Percentiles rank a stretch among this genome's conserved stretches.
Conservation (phyloP, 805 yeast species). For the Wickerhamiella sergipiensis region DNA sequence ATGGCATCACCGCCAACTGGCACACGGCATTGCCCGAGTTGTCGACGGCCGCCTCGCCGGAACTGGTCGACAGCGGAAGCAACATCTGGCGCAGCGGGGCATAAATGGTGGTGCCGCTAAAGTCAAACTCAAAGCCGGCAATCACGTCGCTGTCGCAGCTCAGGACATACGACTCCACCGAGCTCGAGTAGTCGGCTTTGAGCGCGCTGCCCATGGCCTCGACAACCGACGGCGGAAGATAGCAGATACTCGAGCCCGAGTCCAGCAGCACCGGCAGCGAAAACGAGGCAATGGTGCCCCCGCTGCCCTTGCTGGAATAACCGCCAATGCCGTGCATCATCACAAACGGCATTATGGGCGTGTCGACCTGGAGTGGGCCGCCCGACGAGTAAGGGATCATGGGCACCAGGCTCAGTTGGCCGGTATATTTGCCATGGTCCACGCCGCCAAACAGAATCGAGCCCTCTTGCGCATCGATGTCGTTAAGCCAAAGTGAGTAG, state of each 20-base stretch:
- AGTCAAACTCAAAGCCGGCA: constrained; percentile 30
- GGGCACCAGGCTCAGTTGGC: constrained; percentile 26
- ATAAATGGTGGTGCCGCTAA: constrained; percentile 37
- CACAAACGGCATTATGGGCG: constrained; percentile 25
- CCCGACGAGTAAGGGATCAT: constrained; percentile 35
- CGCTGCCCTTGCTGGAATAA: constrained; percentile 10
- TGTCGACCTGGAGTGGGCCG: constrained; percentile 35
- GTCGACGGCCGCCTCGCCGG: constrained; percentile 10
- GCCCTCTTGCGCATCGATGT: constrained; percentile 24
- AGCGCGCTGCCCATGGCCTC: constrained; percentile 22
- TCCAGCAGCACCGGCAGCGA: constrained; percentile 31
- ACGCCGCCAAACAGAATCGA: constrained; percentile 32
- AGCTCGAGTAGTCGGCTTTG: constrained; percentile 26
- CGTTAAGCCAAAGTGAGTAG: constrained; percentile 35
- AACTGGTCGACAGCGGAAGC: constrained; percentile 20
- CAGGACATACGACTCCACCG: constrained; percentile 26
- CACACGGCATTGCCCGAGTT: constrained; percentile 15
- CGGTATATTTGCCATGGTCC: constrained; percentile 30
- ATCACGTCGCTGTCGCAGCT: constrained; percentile 34
- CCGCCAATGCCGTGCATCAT: constrained; percentile 8
- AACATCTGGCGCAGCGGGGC: constrained; percentile 29
- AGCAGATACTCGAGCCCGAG: constrained; percentile 35
- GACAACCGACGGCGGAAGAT: constrained; percentile 27
- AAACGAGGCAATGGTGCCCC: background rate
- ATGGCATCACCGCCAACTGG: constrained; percentile 19